These are phyloP conservation scores for Metarhizium rileyi DNA, from an alignment of 2,329 filamentous ascomycete genomes.

Conservation along the genomic window DNA sequence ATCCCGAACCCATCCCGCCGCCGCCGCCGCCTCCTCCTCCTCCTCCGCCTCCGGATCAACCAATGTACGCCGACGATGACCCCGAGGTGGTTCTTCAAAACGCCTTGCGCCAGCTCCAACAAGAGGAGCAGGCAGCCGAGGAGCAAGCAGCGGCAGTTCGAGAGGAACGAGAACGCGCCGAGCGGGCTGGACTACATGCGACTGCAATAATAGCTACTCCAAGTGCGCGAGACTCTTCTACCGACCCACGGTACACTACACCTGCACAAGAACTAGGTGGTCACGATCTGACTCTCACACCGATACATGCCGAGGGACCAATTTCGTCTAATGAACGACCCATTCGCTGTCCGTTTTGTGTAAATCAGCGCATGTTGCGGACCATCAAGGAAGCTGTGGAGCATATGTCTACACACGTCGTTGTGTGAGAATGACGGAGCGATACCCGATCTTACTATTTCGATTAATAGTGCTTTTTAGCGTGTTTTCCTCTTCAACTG, in stretches of 20 bases:
- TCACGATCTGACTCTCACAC: conserved; percentile 41
- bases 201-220: conserved; percentile 24
- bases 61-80: conserved; percentile 41
- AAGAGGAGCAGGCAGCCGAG: conserved; percentile 49
- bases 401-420: conserved; percentile 52
- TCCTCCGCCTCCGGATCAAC: conserved; percentile 23
- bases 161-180: conserved; percentile 41
- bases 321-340: conserved; percentile 37
- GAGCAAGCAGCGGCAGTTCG: conserved; percentile 45
- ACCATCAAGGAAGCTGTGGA: conserved; percentile 53
- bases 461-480: neutral
- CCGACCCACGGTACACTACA: conserved; percentile 24
- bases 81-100: conserved; percentile 50
- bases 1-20: conserved; percentile 14
- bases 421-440: conserved; percentile 30
- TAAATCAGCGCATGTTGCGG: conserved; percentile 51
- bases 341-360: conserved; percentile 49
- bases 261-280: conserved; percentile 24
- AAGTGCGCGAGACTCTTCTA: conserved; percentile 16
- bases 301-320: conserved; percentile 41
- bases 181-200: conserved; percentile 24
- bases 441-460: neutral
- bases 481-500: neutral
- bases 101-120: conserved; percentile 47
- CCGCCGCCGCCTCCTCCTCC: conserved; percentile 21